A percentile compares a stretch with the other conserved stretches of the same genome.
phyloP scores from a whole-genome alignment of 768 basidiomycete species.

The Wakefieldia striispora region DNA sequence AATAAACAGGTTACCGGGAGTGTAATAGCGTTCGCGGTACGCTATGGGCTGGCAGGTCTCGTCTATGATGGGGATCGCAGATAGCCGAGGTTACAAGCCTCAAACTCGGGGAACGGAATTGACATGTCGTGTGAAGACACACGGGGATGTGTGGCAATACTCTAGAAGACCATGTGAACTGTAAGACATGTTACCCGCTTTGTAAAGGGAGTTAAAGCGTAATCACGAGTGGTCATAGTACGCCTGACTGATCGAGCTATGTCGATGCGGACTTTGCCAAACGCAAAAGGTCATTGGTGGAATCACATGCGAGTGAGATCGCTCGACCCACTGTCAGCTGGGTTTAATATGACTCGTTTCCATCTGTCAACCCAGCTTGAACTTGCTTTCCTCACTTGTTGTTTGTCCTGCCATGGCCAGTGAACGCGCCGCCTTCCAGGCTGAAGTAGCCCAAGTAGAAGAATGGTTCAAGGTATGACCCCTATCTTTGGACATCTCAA shows the following conservation, averaged over 20 bases:
- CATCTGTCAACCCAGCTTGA: neutral
- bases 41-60: slow-evolving; percentile 87
- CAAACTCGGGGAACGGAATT: too few species aligned
- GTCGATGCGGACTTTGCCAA: neutral
- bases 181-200: too few species aligned
- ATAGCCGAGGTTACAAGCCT: slow-evolving; percentile 31
- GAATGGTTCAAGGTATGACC: slow-evolving; percentile 85
- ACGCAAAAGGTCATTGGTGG: slow-evolving; percentile 8
- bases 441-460: slow-evolving; percentile 84
- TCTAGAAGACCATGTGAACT: too few species aligned
- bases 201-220: slow-evolving; percentile 21
- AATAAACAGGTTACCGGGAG: slow-evolving; percentile 65
- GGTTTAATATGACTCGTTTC: slow-evolving; percentile 29
- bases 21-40: slow-evolving; percentile 74
- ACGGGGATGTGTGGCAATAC: too few species aligned
- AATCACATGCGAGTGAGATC: slow-evolving; percentile 20
- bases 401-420: slow-evolving; percentile 45
- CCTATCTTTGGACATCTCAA: slow-evolving; percentile 7
- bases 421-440: slow-evolving; percentile 68
- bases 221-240: slow-evolving; percentile 17
- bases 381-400: slow-evolving; percentile 23
- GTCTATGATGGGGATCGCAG: slow-evolving; percentile 92
- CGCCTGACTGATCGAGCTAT: too few species aligned
- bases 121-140: too few species aligned
- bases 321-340: neutral